Evolutionary conservation across 495 filamentous ascomycete species (phyloP).

Genomic region (Acidiella bohemica): DNA sequence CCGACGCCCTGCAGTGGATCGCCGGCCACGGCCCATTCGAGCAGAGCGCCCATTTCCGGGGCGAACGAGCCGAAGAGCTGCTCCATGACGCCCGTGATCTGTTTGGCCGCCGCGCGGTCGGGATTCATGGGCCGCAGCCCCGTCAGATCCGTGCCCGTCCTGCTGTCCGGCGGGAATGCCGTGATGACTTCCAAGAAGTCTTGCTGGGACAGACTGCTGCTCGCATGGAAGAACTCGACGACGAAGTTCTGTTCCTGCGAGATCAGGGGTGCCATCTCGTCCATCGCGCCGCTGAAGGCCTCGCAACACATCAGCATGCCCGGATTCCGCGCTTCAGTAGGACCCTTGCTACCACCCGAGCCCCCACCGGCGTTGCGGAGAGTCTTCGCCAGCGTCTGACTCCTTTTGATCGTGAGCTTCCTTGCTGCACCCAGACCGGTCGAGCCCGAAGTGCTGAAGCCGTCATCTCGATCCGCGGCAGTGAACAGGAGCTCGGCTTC

Average conservation of each 20-base stretch:
- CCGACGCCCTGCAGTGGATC: slow-evolving; percentile 89
- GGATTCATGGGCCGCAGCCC: slow-evolving; percentile 64
- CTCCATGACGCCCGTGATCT: slow-evolving; percentile 73
- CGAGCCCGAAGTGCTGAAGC: slow-evolving; percentile 21
- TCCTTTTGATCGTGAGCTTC: slow-evolving; percentile 84
- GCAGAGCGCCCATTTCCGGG: slow-evolving; percentile 59
- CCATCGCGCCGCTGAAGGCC: slow-evolving; percentile 65
- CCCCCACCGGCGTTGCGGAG: slow-evolving; percentile 57
- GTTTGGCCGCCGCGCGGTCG: slow-evolving; percentile 66
- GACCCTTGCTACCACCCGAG: slow-evolving; percentile 47
- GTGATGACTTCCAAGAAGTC: slow-evolving; percentile 74
- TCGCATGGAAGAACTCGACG: slow-evolving; percentile 83
- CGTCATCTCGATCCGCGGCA: slow-evolving; percentile 66
- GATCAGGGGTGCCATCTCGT: slow-evolving; percentile 65
- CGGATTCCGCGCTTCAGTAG: slow-evolving; percentile 32
- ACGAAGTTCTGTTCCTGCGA: slow-evolving; percentile 90
- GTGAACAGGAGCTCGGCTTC: slow-evolving; percentile 82
- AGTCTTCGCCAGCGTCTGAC: slow-evolving; percentile 63
- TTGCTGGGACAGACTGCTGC: slow-evolving; percentile 53
- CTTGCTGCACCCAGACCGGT: slow-evolving; percentile 63
- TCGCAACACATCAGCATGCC: slow-evolving; percentile 63
- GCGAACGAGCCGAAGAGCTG: slow-evolving; percentile 71
- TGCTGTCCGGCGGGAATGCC: slow-evolving; percentile 48
- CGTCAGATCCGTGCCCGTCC: slow-evolving; percentile 54
- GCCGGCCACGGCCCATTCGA: slow-evolving; percentile 68